These are phyloP conservation scores for Erysimum pusillum DNA, from an alignment of 441 rosid genomes.

Conservation along the genomic window DNA sequence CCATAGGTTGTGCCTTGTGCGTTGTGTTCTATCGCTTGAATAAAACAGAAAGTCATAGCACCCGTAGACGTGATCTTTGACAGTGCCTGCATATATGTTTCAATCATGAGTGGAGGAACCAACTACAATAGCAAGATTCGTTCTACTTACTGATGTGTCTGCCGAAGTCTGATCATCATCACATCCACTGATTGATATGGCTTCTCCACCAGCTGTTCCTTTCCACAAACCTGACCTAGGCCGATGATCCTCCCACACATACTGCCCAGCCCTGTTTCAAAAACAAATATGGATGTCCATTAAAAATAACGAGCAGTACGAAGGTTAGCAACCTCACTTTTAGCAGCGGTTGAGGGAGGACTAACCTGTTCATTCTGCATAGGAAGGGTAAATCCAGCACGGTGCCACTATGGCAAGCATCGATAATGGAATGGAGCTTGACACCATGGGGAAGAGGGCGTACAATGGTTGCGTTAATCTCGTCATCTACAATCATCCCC, in stretches of 20 bases:
- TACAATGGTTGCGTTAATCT: constrained; percentile 65
- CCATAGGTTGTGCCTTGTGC: constrained; percentile 82
- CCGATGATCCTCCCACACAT: constrained; percentile 93
- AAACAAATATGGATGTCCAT: constrained; percentile 4
- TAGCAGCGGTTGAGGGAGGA: constrained; percentile 26
- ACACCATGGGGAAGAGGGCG: constrained; percentile 71
- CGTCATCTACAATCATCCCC: constrained; percentile 73
- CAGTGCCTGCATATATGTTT: constrained; percentile 62
- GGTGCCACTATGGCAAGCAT: constrained; percentile 85
- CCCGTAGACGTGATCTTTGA: constrained; percentile 90
- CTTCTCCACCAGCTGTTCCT: constrained; percentile 94
- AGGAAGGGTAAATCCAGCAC: constrained; percentile 69
- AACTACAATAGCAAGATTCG: constrained; percentile 8
- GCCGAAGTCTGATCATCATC: constrained; percentile 93
- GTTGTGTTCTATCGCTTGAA: constrained; percentile 81
- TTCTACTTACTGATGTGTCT: constrained; percentile 80
- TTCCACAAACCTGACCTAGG: constrained; percentile 87
- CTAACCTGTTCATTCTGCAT: constrained; percentile 73
- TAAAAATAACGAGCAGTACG: background rate
- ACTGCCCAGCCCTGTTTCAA: constrained; percentile 66
- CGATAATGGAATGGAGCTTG: constrained; percentile 73
- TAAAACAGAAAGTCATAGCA: constrained; percentile 95
- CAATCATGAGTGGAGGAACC: constrained; percentile 28
- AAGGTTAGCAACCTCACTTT: background rate
- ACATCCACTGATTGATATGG: constrained; percentile 86